phyloP scores from a whole-genome alignment of 352 stramenopile genomes.

The Phytophthora chlamydospora region DNA sequence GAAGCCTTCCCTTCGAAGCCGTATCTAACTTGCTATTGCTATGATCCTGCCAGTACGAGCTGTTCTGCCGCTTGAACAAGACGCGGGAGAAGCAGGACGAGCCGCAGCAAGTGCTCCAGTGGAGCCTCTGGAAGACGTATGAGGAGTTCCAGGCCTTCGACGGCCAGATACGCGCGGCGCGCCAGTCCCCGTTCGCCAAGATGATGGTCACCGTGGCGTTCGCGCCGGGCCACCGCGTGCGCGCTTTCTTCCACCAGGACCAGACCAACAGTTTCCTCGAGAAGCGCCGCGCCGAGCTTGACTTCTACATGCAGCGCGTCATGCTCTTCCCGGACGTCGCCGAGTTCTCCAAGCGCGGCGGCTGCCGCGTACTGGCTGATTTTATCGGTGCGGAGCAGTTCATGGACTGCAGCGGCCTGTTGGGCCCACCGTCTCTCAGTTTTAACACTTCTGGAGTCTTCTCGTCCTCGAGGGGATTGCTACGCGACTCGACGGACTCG shows the following conservation, averaged over 20 bases:
- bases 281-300: slow-evolving; percentile 76
- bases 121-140: slow-evolving; percentile 83
- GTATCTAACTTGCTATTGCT: slow-evolving; percentile 1
- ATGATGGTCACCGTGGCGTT: slow-evolving; percentile 88
- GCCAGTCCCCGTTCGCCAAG: slow-evolving; percentile 64
- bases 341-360: slow-evolving; percentile 59
- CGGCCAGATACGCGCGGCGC: slow-evolving; percentile 55
- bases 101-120: slow-evolving; percentile 52
- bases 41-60: slow-evolving; percentile 45
- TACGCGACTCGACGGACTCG: slow-evolving; percentile 36
- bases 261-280: slow-evolving; percentile 73
- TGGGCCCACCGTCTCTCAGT: slow-evolving; percentile 14
- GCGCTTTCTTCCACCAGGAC: slow-evolving; percentile 79
- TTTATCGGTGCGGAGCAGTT: slow-evolving; percentile 62
- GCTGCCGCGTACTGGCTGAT: slow-evolving; percentile 65
- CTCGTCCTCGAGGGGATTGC: slow-evolving; percentile 27
- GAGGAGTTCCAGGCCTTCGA: slow-evolving; percentile 83
- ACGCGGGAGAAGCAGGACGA: slow-evolving; percentile 46
- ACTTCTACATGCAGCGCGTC: slow-evolving; percentile 87
- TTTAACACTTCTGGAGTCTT: slow-evolving; percentile 38
- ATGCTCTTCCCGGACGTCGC: slow-evolving; percentile 74
- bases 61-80: slow-evolving; percentile 58
- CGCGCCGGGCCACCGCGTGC: slow-evolving; percentile 66
- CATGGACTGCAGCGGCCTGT: slow-evolving; percentile 50
- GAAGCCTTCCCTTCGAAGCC: slow-evolving; percentile 5